phyloP scores from a whole-genome alignment of 169 alveolate genomes.

The Cryptosporidium xiaoi region DNA sequence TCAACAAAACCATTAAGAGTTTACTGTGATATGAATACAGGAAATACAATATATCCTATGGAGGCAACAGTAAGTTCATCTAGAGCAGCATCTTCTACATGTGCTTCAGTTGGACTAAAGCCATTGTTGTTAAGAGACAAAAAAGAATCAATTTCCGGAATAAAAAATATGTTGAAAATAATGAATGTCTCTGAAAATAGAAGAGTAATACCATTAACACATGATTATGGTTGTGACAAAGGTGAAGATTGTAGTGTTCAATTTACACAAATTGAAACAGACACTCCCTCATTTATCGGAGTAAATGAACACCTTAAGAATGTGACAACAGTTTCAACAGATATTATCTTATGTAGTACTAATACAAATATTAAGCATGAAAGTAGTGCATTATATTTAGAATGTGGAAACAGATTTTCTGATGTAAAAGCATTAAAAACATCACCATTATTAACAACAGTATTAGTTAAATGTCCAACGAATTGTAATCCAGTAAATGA shows the following conservation, averaged over 20 bases:
- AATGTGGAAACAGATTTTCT: conserved; percentile 50
- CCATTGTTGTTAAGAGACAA: conserved; percentile 63
- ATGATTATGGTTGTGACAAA: conserved; percentile 61
- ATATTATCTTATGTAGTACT: conserved; percentile 59
- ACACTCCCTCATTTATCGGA: conserved; percentile 23
- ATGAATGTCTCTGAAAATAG: conserved; percentile 41
- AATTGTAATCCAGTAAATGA: conserved; percentile 49
- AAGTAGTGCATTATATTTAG: conserved; percentile 41
- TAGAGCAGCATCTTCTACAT: conserved; percentile 63
- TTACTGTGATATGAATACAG: conserved; percentile 68
- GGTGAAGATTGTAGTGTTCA: conserved; percentile 29
- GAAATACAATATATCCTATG: conserved; percentile 68
- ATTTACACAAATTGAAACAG: conserved; percentile 45
- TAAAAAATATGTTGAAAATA: conserved; percentile 47
- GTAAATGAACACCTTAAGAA: background rate
- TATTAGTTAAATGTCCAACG: conserved; percentile 66
- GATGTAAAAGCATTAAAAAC: conserved; percentile 47
- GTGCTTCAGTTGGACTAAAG: conserved; percentile 58
- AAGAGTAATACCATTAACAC: conserved; percentile 70
- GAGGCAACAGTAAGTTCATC: conserved; percentile 47
- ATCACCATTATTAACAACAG: conserved; percentile 47
- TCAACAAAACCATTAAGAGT: conserved; percentile 72
- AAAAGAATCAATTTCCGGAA: conserved; percentile 52
- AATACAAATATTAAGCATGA: conserved; percentile 63
- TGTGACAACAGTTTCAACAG: conserved; percentile 21